Evolutionary conservation across 139 green algal species (phyloP), one percentile per base, ranked within the genome.

Genomic region (Zygnema cylindricum): DNA sequence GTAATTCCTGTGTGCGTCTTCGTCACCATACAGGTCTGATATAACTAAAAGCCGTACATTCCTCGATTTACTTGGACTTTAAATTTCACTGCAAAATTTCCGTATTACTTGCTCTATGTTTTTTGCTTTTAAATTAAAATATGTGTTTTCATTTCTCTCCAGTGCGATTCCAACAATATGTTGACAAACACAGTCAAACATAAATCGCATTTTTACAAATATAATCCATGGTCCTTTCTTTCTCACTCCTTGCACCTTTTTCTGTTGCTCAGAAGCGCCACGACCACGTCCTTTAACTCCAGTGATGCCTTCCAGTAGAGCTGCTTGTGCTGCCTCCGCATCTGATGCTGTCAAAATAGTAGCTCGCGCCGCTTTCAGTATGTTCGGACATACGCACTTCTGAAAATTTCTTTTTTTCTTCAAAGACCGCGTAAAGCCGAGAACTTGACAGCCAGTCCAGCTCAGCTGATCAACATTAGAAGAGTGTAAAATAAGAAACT

Each of bases 101-200:
- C 43, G 73, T 81, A 38, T n/a, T 16, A 39, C 73, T 21, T 39
- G 42, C 22, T 81, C 42, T 81, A 81, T 81, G 42, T 39, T 81
- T 81, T 81, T 81, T 81, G 42, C 36, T 16, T 81, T 42, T 81
- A 21, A 81, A 81, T 57, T 16, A 81, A n/a, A n/a, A n/a, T n/a
- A 39, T 39, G 16, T 81, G 22, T 25, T 73, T 30, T 30, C 25
- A 73, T 35, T 25, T 35, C 30, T 73, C 57, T 30, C 57, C 30
- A 25, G 25, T 30, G 25, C 57, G 30, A 25, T 30, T 73, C 57
- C 30, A 73, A 35, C 57, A 73, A 73, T 73, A 30, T 73, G 30
- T 73, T 30, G 30, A 73, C 30, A 73, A 35, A 73, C 30, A 35
- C 57, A 73, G 25, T 25, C 30, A 30, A 25, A 73, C 30, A 25